Conservation (phyloP, 2,329 filamentous ascomycete species). For the Trichophyton benhamiae region DNA sequence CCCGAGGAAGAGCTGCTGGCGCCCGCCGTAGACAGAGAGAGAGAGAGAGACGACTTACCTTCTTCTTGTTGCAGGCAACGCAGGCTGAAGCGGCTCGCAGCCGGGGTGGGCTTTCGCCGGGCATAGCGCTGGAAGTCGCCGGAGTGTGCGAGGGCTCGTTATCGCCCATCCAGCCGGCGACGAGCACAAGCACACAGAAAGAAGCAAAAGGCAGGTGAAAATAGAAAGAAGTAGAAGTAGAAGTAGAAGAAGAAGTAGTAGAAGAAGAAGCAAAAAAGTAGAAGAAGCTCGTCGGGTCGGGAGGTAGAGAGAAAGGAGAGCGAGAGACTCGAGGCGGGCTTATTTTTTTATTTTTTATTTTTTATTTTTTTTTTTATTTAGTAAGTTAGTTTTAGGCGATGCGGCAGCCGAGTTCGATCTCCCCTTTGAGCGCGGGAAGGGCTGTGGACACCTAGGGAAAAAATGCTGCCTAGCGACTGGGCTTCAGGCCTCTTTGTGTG, state of each 20-base stretch:
- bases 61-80: slow-evolving; percentile 23
- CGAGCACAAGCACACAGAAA: neutral
- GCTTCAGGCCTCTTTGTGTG: neutral
- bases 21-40: neutral
- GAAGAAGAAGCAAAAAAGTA: neutral
- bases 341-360: no score
- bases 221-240: neutral
- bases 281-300: neutral
- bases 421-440: neutral
- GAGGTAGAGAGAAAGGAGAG: neutral
- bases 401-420: neutral
- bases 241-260: neutral
- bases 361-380: no score
- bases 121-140: slow-evolving; percentile 3
- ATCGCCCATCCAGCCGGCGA: slow-evolving; percentile 10
- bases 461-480: neutral
- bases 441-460: neutral
- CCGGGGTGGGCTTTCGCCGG: slow-evolving; percentile 16
- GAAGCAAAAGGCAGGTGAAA: neutral
- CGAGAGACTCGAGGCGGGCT: neutral
- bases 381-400: neutral
- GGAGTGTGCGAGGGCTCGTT: slow-evolving; percentile 9
- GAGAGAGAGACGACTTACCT: slow-evolving; percentile 9
- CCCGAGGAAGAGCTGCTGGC: no score
- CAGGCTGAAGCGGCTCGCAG: slow-evolving; percentile 21